A percentile compares a stretch with the other conserved stretches of the same genome.
phyloP scores from a whole-genome alignment of 2,329 filamentous ascomycete genomes.

The Xylariaceae sp. region DNA sequence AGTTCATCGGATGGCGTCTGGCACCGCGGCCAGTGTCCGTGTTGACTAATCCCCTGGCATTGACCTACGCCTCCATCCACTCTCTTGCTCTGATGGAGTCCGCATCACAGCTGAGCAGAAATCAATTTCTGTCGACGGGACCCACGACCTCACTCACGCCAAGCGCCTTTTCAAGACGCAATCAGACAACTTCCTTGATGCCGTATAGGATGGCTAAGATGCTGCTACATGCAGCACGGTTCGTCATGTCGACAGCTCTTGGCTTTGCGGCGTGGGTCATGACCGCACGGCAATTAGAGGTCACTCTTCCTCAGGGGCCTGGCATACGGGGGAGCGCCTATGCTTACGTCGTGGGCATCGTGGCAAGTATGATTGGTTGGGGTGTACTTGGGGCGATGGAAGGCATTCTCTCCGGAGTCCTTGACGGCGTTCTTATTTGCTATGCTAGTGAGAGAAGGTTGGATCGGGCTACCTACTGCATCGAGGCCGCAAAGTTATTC shows the following conservation, averaged over 20 bases:
- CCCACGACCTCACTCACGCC: slow-evolving; percentile 70
- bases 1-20: slow-evolving; percentile 71
- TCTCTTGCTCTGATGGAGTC: slow-evolving; percentile 76
- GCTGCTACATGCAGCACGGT: slow-evolving; percentile 82
- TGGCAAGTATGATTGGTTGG: slow-evolving; percentile 94
- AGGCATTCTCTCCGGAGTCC: slow-evolving; percentile 78
- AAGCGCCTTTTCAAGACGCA: slow-evolving; percentile 43
- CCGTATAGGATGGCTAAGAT: slow-evolving; percentile 90
- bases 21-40: slow-evolving; percentile 81
- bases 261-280: slow-evolving; percentile 97
- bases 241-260: slow-evolving; percentile 84
- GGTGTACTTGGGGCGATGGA: slow-evolving; percentile 88
- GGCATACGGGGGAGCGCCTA: slow-evolving; percentile 78
- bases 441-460: slow-evolving; percentile 85
- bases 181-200: slow-evolving; percentile 55
- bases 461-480: slow-evolving; percentile 74
- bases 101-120: slow-evolving; percentile 73
- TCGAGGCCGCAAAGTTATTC: slow-evolving; percentile 87
- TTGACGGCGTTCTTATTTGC: slow-evolving; percentile 86
- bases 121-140: slow-evolving; percentile 73
- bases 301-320: slow-evolving; percentile 51
- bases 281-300: slow-evolving; percentile 72
- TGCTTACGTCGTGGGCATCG: slow-evolving; percentile 87
- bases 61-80: slow-evolving; percentile 93
- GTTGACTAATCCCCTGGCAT: slow-evolving; percentile 83